A percentile compares a stretch with the other conserved stretches of the same genome.
These are phyloP conservation scores for Oryza officinalis DNA, from an alignment of 176 grass and related monocot species.

Conservation along the genomic window DNA sequence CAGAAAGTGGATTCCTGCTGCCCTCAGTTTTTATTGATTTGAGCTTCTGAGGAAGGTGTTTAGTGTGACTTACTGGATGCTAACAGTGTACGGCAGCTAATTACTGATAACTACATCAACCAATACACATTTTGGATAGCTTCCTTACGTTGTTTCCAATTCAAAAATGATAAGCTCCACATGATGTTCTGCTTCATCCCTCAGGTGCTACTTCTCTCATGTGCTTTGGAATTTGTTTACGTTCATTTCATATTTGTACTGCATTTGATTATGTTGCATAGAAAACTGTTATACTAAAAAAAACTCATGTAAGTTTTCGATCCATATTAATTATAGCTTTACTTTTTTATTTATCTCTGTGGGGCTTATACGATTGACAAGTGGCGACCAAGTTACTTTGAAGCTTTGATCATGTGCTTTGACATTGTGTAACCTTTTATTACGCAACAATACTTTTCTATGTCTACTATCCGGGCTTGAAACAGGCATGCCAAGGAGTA, in stretches of 20 bases:
- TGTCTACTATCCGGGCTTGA: neutral
- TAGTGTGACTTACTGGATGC: neutral
- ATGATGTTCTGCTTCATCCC: constrained; percentile 14
- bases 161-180: neutral
- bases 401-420: constrained; percentile 2
- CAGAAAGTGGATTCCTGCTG: constrained; percentile 28
- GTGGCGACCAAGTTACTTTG: neutral
- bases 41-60: constrained; percentile 4
- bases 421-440: neutral
- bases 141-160: constrained; percentile 6
- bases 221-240: constrained; percentile 7
- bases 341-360: constrained; percentile 2
- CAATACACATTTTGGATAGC: constrained; percentile 3
- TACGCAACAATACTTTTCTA: constrained; percentile 11
- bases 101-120: neutral
- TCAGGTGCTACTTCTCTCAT: constrained; percentile 20
- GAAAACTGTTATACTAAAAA: constrained; percentile 10
- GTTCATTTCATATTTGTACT: neutral
- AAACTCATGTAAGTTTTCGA: constrained; percentile 5
- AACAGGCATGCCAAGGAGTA: neutral
- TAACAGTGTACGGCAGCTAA: constrained; percentile 22
- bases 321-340: neutral
- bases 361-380: neutral
- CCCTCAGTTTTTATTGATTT: neutral
- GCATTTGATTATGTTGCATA: neutral